Evolutionary conservation across 305 asterid genomes (phyloP).

Genomic region (Fraxinus nigra): DNA sequence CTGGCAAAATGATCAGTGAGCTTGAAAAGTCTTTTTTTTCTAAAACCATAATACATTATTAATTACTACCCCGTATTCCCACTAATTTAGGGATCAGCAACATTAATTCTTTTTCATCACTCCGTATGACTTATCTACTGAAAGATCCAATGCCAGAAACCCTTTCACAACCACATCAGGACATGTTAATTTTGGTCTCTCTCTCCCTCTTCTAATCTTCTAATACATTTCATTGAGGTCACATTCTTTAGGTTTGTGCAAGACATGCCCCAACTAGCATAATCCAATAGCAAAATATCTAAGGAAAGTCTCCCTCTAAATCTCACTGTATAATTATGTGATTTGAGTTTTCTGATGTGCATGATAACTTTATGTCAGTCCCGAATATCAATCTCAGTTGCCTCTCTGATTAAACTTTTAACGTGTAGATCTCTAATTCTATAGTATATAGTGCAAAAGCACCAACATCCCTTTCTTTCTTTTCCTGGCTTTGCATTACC

Average conservation of each 20-base stretch:
- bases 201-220: neutral
- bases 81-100: neutral
- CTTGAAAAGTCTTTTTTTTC: neutral
- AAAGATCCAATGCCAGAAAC: neutral
- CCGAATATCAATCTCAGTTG: neutral
- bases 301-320: neutral
- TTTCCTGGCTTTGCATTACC: neutral
- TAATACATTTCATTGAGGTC: neutral
- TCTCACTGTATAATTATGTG: neutral
- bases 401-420: neutral
- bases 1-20: neutral
- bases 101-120: neutral
- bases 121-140: neutral
- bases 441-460: neutral
- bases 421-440: neutral
- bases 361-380: neutral
- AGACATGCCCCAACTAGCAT: neutral
- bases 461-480: neutral
- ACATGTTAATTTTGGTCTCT: neutral
- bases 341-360: neutral
- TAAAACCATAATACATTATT: neutral
- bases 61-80: neutral
- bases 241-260: neutral
- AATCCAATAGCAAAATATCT: neutral
- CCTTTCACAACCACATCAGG: neutral